Evolutionary conservation across 805 yeast genomes (phyloP).

Genomic region (Saccharomyces cerevisiae): DNA sequence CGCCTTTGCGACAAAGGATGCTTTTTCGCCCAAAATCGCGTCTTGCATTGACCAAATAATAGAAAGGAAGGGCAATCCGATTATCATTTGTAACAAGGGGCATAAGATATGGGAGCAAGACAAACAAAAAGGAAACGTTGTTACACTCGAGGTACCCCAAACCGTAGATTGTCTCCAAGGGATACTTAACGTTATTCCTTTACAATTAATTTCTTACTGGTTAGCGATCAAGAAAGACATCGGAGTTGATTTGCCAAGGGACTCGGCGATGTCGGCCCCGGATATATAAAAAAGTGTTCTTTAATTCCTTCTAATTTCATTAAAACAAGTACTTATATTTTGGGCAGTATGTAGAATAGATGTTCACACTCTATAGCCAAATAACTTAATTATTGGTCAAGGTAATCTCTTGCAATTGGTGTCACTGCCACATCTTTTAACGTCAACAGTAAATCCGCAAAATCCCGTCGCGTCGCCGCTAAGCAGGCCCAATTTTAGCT

Average conservation of each 20-base stretch:
- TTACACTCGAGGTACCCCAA: constrained; percentile 81
- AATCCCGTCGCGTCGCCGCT: neutral
- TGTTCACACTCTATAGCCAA: neutral
- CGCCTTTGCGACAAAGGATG: constrained; percentile 92
- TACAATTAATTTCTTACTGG: constrained; percentile 95
- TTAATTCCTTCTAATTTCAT: too few relatives aligned
- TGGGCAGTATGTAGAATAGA: neutral
- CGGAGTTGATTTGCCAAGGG: constrained; percentile 97
- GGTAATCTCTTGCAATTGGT: neutral
- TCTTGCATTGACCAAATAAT: constrained; percentile 93
- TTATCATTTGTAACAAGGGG: constrained; percentile 81
- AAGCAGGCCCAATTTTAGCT: neutral
- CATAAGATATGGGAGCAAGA: constrained; percentile 49
- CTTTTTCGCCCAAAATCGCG: constrained; percentile 90
- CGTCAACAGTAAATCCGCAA: neutral
- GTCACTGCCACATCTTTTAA: neutral
- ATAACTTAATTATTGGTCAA: neutral
- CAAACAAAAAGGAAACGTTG: constrained; percentile 35
- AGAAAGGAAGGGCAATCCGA: constrained; percentile 95
- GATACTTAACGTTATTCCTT: constrained; percentile 82
- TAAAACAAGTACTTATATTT: too few relatives aligned
- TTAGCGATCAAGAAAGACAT: constrained; percentile 89
- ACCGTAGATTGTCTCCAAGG: constrained; percentile 98
- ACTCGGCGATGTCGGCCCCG: constrained; percentile 90
- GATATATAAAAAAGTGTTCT: too few relatives aligned